phyloP scores from a whole-genome alignment of 768 basidiomycete genomes.

The Trametes maxima region DNA sequence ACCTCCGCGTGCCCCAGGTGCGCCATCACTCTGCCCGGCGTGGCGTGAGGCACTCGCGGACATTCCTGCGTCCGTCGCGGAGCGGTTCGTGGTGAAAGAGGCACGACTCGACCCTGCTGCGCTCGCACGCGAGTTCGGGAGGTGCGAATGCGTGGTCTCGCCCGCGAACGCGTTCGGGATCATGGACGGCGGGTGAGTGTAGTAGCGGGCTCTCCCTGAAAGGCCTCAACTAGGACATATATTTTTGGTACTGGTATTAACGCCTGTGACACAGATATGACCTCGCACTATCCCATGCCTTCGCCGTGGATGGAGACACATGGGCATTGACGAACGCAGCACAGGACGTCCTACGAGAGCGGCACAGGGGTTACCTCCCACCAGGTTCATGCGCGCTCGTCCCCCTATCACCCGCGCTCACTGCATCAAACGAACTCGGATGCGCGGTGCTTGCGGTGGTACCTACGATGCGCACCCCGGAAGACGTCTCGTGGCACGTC shows the following conservation, averaged over 20 bases:
- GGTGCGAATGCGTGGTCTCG: conserved; percentile 25
- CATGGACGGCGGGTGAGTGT: conserved; percentile 27
- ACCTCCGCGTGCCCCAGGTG: neutral
- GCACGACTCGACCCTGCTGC: conserved; percentile 5
- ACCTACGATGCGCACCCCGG: conserved; percentile 28
- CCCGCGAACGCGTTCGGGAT: conserved; percentile 29
- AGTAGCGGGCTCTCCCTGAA: no score
- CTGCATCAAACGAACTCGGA: conserved; percentile 19
- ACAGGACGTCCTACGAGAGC: conserved; percentile 13
- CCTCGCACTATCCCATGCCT: conserved; percentile 22
- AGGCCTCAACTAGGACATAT: neutral
- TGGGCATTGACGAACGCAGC: conserved; percentile 23
- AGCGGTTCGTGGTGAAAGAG: conserved; percentile 16
- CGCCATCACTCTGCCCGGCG: conserved; percentile 10
- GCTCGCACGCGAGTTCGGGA: conserved; percentile 12
- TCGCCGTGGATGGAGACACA: conserved; percentile 19
- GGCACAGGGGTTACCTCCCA: conserved; percentile 23
- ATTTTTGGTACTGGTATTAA: neutral
- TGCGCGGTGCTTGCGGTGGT: conserved; percentile 23
- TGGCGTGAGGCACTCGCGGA: conserved; percentile 12
- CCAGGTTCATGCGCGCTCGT: conserved; percentile 24
- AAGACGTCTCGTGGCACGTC: conserved; percentile 22
- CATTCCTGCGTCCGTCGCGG: conserved; percentile 1
- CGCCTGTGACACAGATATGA: conserved; percentile 15
- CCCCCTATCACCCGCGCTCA: conserved; percentile 18